Conservation (phyloP, 352 stramenopile genomes). For the Globisporangium lucens region DNA sequence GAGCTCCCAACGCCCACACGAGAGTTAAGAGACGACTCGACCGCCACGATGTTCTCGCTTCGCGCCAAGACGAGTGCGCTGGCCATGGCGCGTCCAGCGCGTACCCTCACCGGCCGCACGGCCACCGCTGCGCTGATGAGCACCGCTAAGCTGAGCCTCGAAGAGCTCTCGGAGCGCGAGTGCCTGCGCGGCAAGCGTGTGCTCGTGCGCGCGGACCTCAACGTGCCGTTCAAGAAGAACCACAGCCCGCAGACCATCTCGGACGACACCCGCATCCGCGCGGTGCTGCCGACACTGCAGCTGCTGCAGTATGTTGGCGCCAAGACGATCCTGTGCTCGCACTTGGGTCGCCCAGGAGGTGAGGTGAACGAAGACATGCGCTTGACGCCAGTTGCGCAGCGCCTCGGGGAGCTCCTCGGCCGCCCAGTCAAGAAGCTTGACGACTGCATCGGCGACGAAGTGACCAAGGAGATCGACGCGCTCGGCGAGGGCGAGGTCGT, state of each 20-base stretch:
- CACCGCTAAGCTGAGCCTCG: conserved; percentile 65
- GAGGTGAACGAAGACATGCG: conserved; percentile 70
- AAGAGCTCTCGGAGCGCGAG: conserved; percentile 56
- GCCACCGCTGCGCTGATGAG: conserved; percentile 31
- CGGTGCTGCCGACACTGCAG: conserved; percentile 91
- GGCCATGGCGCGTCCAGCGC: conserved; percentile 1
- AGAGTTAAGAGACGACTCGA: neutral
- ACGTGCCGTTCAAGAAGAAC: conserved; percentile 96
- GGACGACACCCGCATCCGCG: conserved; percentile 95
- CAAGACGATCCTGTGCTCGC: conserved; percentile 94
- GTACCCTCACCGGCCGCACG: conserved; percentile 13
- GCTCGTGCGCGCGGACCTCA: conserved; percentile 98
- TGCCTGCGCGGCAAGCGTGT: conserved; percentile 95
- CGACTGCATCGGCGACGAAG: conserved; percentile 94
- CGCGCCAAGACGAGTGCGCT: conserved; percentile 3
- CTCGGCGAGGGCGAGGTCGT: conserved; percentile 92
- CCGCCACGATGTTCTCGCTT: conserved; percentile 12
- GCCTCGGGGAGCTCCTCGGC: conserved; percentile 92
- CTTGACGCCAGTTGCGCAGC: conserved; percentile 91
- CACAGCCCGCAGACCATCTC: conserved; percentile 92
- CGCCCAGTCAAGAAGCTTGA: conserved; percentile 90
- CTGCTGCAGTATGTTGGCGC: conserved; percentile 93
- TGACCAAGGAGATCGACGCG: conserved; percentile 72
- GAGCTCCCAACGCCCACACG: neutral
- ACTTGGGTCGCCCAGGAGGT: conserved; percentile 97